Percentiles rank a stretch among this genome's conserved stretches.
These are phyloP conservation scores for Dillenia turbinata DNA, from an alignment of 164 flowering plant genomes.

Conservation along the genomic window DNA sequence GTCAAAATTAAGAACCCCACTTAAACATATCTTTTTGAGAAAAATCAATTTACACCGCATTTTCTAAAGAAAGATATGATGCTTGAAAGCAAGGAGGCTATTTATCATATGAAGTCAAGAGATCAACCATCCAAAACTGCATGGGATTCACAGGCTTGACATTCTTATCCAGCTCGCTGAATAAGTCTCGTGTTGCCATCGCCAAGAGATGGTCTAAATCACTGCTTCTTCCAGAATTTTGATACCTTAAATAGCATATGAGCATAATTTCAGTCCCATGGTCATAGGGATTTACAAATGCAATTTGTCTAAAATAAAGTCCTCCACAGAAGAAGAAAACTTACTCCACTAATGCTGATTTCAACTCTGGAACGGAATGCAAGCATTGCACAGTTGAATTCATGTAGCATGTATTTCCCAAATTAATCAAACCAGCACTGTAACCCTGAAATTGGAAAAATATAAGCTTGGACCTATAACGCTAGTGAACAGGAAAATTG, in stretches of 20 bases:
- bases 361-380: slow-evolving; percentile 97
- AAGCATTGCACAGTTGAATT: slow-evolving; percentile 93
- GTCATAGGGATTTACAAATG: background rate
- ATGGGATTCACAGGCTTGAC: slow-evolving; percentile 89
- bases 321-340: slow-evolving; percentile 11
- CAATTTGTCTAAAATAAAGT: background rate
- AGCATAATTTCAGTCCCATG: background rate
- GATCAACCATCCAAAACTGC: slow-evolving; percentile 93
- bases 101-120: slow-evolving; percentile 1
- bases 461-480: too few relatives aligned
- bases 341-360: slow-evolving; percentile 76
- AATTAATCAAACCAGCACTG: slow-evolving; percentile 79
- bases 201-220: slow-evolving; percentile 86
- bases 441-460: slow-evolving; percentile 55
- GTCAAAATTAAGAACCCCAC: too few relatives aligned
- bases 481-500: background rate
- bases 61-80: too few relatives aligned
- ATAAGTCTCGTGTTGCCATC: slow-evolving; percentile 81
- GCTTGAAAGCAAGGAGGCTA: too few relatives aligned
- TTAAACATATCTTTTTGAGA: too few relatives aligned
- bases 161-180: slow-evolving; percentile 82
- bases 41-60: too few relatives aligned
- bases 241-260: slow-evolving; percentile 41
- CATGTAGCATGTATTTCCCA: slow-evolving; percentile 99
- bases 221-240: slow-evolving; percentile 57